These are phyloP conservation scores for Athelia psychrophila DNA, from an alignment of 1,284 basidiomycete species.

Conservation along the genomic window DNA sequence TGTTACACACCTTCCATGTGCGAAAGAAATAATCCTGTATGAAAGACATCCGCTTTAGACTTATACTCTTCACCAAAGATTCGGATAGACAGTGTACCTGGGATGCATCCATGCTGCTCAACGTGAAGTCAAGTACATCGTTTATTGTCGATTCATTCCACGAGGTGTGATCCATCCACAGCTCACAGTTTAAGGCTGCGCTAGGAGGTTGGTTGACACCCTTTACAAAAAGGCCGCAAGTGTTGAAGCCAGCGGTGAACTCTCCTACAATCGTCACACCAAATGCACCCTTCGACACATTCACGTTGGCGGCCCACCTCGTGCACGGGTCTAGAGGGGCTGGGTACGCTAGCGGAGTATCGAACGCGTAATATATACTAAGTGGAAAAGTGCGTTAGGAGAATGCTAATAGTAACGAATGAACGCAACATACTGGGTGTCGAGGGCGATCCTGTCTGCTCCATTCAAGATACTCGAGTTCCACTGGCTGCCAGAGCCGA, in stretches of 20 bases:
- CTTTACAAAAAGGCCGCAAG: conserved; percentile 62
- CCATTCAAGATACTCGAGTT: conserved; percentile 56
- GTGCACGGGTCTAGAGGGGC: conserved; percentile 52
- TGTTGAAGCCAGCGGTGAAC: conserved; percentile 50
- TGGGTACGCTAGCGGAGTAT: conserved; percentile 25
- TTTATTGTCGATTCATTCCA: conserved; percentile 55
- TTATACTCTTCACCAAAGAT: no score
- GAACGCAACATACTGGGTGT: conserved; percentile 45
- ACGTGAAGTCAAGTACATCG: conserved; percentile 49
- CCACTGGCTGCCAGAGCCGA: conserved; percentile 37
- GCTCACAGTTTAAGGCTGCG: conserved; percentile 39
- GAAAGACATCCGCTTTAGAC: no score
- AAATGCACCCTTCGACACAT: conserved; percentile 38
- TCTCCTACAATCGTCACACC: conserved; percentile 71
- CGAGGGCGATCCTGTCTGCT: conserved; percentile 61
- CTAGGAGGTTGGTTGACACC: conserved; percentile 45
- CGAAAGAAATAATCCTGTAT: conserved; percentile 34
- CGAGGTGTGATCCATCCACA: conserved; percentile 50
- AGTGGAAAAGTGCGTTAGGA: no score
- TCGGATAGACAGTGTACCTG: conserved; percentile 5
- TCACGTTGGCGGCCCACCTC: conserved; percentile 49
- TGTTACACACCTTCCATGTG: conserved; percentile 33
- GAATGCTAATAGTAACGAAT: no score
- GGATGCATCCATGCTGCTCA: conserved; percentile 48
- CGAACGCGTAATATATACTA: conserved; percentile 46